Evolutionary conservation across 352 stramenopile species (phyloP), one percentile per base, ranked within the genome.

Genomic region (Phytophthora pisi): DNA sequence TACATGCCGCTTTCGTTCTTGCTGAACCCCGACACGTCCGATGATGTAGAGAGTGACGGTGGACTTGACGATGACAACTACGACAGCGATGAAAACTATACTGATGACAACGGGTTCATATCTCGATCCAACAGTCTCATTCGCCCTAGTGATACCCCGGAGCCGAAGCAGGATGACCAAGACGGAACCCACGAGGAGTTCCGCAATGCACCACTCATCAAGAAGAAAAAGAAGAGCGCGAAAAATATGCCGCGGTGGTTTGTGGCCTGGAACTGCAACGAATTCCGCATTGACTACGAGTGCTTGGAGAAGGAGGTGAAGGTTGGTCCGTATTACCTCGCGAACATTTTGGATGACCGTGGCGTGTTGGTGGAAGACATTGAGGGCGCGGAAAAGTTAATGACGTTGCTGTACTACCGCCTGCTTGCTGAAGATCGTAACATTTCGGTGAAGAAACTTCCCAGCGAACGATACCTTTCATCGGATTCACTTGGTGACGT

Each of bases 381-480:
- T 57, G 84, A 90, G 2, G 81, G 80, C 34, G 75, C 82, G 7
- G 80, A 92, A 18, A 82, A 86, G 57, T 94, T 96, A 30, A 95
- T 96, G 85, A 93, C 80, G 15, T 61, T 95, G n/a, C 65, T 96
- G 20, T 96, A 96, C 66, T 95, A 95, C 34, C 85, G 88, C 11
- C 58, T 96, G 45, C 73, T 95, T 23, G 84, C 85, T 16, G 86
- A 95, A 78, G 84, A 93, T 30, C 68, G 58, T 13, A 64, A 8
- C 31, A 56, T 69, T 31, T 64, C 31, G 24, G 15, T 38, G 5
- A 64, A 68, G 11, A 71, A 63, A n/a, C 13, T 72, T 62, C 54
- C 61, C 18, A 75, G 74, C 28, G 51, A 69, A 8, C 60, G 57
- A 1, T 59, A 70, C 18, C 75, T 56, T 43, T 50, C 72, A 7